Conservation (phyloP, 1,284 basidiomycete genomes). For the Marasmius oreades region DNA sequence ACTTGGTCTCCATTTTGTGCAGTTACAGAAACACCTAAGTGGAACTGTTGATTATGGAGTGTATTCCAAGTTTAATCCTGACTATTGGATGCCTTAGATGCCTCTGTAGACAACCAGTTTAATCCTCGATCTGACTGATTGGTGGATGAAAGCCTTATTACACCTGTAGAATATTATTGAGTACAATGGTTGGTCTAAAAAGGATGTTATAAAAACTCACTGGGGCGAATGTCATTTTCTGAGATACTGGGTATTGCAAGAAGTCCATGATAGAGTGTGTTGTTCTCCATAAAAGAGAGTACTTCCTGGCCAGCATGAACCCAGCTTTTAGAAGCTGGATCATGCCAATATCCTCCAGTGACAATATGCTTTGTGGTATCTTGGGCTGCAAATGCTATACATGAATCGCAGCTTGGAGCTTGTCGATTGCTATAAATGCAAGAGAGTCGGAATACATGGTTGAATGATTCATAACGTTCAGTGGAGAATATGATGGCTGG, state of each 20-base stretch:
- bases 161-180: not conserved
- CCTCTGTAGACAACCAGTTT: not conserved
- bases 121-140: not conserved
- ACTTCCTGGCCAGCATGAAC: not conserved
- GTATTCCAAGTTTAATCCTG: not conserved
- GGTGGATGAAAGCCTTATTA: not conserved
- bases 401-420: slow-evolving; percentile 17
- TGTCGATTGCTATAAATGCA: slow-evolving; percentile 18
- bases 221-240: not conserved
- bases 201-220: not conserved
- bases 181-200: not conserved
- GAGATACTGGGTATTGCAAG: not conserved
- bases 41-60: not conserved
- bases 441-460: slow-evolving; percentile 13
- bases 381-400: not conserved
- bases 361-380: not conserved
- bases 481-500: slow-evolving; percentile 18
- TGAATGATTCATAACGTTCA: slow-evolving; percentile 18
- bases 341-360: no score
- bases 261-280: not conserved
- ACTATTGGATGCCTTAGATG: not conserved
- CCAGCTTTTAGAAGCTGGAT: not conserved
- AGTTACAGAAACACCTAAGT: not conserved
- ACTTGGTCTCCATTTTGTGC: not conserved
- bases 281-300: not conserved